Conservation (phyloP, 2,329 filamentous ascomycete species). For the Aureobasidium sp. region DNA sequence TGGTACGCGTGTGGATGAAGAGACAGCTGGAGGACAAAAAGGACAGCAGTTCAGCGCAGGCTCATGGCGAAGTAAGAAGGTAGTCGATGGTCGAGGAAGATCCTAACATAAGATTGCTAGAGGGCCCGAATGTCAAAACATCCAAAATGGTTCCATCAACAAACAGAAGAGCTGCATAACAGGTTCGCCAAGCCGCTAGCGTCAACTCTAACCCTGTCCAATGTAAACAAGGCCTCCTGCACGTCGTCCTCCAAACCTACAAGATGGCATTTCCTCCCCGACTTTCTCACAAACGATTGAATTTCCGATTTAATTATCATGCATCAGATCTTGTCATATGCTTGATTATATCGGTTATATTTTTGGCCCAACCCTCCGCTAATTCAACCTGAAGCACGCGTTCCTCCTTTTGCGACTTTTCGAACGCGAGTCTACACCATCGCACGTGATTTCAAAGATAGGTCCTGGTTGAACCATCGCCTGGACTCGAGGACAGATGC, state of each 20-base stretch:
- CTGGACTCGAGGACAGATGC: no score
- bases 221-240: conserved; percentile 4
- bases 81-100: conserved; percentile 5
- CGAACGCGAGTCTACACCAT: conserved; percentile 4
- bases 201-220: conserved; percentile 1
- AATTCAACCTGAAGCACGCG: neutral
- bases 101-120: conserved; percentile 10
- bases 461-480: neutral
- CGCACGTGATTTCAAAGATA: neutral
- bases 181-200: neutral
- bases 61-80: conserved; percentile 11
- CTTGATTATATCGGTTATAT: neutral
- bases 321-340: neutral
- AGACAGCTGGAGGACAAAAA: neutral
- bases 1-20: neutral
- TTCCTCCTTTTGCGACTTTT: neutral
- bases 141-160: conserved; percentile 4
- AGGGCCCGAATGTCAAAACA: conserved; percentile 4
- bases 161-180: conserved; percentile 5
- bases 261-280: neutral
- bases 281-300: neutral
- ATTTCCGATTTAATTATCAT: neutral
- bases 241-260: neutral
- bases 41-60: neutral
- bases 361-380: neutral